Conservation (phyloP, 805 yeast species). For the Tetrapisispora pingtungensis region DNA sequence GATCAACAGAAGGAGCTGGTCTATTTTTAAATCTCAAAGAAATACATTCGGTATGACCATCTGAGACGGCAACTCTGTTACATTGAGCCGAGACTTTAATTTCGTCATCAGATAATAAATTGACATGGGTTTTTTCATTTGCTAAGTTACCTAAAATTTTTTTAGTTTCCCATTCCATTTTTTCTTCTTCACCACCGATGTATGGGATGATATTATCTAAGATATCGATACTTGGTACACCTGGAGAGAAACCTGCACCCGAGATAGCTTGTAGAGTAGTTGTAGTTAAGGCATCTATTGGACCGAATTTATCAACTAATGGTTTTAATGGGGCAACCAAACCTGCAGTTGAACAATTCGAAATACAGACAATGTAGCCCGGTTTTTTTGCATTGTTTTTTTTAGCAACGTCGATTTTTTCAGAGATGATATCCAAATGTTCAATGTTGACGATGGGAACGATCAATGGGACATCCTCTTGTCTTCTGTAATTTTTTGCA, state of each 20-base stretch:
- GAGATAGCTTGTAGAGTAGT: constrained; percentile 96
- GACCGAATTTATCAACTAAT: constrained; percentile 82
- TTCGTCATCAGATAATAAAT: constrained; percentile 53
- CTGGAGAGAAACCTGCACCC: constrained; percentile 97
- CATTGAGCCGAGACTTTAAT: constrained; percentile 90
- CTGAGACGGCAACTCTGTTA: constrained; percentile 92
- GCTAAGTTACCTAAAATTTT: constrained; percentile 72
- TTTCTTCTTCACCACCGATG: constrained; percentile 95
- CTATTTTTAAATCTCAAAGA: constrained; percentile 70
- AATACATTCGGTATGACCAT: constrained; percentile 96
- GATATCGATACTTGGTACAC: constrained; percentile 90
- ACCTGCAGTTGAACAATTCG: constrained; percentile 98
- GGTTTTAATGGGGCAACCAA: constrained; percentile 94
- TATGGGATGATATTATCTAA: constrained; percentile 91
- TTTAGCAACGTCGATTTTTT: constrained; percentile 39
- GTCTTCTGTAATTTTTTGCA: constrained; percentile 93
- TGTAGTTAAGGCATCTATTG: constrained; percentile 74
- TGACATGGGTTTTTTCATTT: constrained; percentile 43
- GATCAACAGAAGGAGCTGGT: constrained; percentile 78
- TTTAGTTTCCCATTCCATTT: constrained; percentile 96
- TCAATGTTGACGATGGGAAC: constrained; percentile 94
- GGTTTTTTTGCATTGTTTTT: constrained; percentile 46
- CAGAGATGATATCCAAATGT: constrained; percentile 66
- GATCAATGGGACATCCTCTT: constrained; percentile 74
- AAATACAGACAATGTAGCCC: constrained; percentile 88